Base-by-base conservation (phyloP, 2,329 filamentous ascomycete species). In the Cryoendolithus antarcticus region DNA sequence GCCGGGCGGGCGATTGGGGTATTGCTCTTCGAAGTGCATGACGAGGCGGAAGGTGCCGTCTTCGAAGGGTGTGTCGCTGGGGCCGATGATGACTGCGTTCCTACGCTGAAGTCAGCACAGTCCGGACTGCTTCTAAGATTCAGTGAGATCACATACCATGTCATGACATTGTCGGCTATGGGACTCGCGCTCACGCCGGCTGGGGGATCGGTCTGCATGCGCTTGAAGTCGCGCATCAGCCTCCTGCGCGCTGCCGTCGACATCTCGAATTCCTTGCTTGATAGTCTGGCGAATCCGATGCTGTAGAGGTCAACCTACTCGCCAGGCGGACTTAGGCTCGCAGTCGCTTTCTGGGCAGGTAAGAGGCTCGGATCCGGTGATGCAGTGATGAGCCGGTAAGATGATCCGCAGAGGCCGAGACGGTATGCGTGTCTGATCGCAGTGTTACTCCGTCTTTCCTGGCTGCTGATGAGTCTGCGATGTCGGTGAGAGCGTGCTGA, bases 151-250 rank as follows among this genome's bases (percentile, higher is more conserved):
- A n/a, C n/a, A n/a, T n/a, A 12, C 86, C 86, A 94, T 36, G 85
- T 93, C 86, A 94, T 94, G 55, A 94, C 86, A 69, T 94, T 94
- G 58, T 94, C 86, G 45, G 89, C 86, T 34, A 96, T 83, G 5
- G 91, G 91, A 38, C 88, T 96, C 10, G 91, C 91, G 48, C 89
- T 96, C 38, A 98, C 89, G 42, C 91, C 91, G 37, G 89, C 89
- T 7, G 91, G 91, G 61, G 91, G 91, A 59, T 98, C 91, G 34
- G 89, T 96, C 69, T 98, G 91, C 89, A 98, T 98, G 64, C 91
- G 86, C 88, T 96, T 96, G 76, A 96, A 96, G 71, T 96, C 91
- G 62, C 91, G 84, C 91, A 98, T 96, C 63, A 98, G 72, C 60
- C 91, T 86, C 61, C 91, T 84, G 61, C 91, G 82, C 52, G 91